Percentiles rank a stretch among this genome's conserved stretches.
These are phyloP conservation scores for Monosporascus sp. DNA, from an alignment of 2,329 filamentous ascomycete species.

Conservation along the genomic window DNA sequence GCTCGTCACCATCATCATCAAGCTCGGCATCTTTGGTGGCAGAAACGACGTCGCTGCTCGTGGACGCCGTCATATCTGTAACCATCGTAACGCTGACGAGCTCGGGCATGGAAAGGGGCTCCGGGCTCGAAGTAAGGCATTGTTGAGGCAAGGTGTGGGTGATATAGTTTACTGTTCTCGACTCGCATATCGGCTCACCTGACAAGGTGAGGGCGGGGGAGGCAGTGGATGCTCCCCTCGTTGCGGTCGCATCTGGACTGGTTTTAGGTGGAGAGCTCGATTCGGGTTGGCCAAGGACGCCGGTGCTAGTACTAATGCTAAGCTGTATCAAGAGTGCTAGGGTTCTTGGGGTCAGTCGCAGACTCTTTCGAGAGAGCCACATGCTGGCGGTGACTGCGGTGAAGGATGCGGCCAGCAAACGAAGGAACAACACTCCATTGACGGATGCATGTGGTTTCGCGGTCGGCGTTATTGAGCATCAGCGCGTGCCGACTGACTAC, in stretches of 20 bases:
- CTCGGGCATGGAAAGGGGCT: constrained; percentile 22
- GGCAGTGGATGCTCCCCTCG: not conserved
- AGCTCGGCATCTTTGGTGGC: constrained; percentile 40
- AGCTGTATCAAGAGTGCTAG: not conserved
- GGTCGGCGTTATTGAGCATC: not conserved
- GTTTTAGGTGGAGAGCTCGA: not conserved
- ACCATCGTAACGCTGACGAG: constrained; percentile 13
- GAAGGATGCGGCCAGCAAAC: not conserved
- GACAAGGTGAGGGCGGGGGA: constrained; percentile 1
- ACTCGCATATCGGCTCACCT: constrained; percentile 42
- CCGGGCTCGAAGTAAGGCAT: constrained; percentile 63
- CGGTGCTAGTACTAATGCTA: not conserved
- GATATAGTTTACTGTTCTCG: constrained; percentile 73
- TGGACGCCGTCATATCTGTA: constrained; percentile 15
- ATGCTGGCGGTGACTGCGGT: not conserved
- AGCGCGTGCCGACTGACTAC: too few relatives aligned
- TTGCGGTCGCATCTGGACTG: not conserved
- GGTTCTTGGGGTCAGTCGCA: not conserved
- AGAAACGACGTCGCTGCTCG: constrained; percentile 9
- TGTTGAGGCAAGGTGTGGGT: constrained; percentile 72
- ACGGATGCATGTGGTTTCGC: not conserved
- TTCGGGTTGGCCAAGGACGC: not conserved
- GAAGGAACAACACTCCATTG: not conserved
- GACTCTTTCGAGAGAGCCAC: not conserved
- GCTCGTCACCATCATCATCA: constrained; percentile 59